A percentile compares a stretch with the other conserved stretches of the same genome.
These are phyloP conservation scores for Fonsecaea pedrosoi DNA, from an alignment of 2,329 filamentous ascomycete genomes.

Conservation along the genomic window DNA sequence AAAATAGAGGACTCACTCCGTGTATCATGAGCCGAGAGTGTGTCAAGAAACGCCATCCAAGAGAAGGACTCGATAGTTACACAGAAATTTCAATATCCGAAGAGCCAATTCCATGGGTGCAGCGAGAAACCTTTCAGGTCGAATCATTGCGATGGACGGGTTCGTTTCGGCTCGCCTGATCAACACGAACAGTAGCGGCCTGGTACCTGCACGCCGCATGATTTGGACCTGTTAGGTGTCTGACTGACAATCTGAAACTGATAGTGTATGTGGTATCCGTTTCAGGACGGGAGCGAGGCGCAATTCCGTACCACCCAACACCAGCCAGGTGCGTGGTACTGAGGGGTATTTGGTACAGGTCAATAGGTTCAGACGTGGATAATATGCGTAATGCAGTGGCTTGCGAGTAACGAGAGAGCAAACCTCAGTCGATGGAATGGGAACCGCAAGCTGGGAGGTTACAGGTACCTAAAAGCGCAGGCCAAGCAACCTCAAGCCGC, in stretches of 20 bases:
- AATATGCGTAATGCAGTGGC: not conserved
- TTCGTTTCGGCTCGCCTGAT: not conserved
- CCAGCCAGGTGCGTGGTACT: not conserved
- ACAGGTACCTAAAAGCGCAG: too few species aligned
- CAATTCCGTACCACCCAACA: not conserved
- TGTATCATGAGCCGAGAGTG: not conserved
- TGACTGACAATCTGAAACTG: not conserved
- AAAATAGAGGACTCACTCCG: not conserved
- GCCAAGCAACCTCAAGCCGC: not conserved
- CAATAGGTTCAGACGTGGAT: not conserved
- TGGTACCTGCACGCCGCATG: not conserved
- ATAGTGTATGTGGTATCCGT: not conserved
- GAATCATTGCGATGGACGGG: not conserved
- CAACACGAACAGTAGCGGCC: not conserved
- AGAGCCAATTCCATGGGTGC: not conserved
- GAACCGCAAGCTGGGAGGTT: too few species aligned
- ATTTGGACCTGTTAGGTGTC: not conserved
- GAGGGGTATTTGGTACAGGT: not conserved
- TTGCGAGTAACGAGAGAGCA: too few species aligned
- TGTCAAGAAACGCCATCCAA: not conserved
- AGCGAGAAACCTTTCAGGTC: not conserved
- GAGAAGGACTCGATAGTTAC: not conserved
- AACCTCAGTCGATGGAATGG: too few species aligned
- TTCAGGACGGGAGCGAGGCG: not conserved
- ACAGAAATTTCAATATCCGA: slow-evolving; percentile 3